phyloP scores from a whole-genome alignment of 2,329 filamentous ascomycete genomes.

The Fusarium floridanum region DNA sequence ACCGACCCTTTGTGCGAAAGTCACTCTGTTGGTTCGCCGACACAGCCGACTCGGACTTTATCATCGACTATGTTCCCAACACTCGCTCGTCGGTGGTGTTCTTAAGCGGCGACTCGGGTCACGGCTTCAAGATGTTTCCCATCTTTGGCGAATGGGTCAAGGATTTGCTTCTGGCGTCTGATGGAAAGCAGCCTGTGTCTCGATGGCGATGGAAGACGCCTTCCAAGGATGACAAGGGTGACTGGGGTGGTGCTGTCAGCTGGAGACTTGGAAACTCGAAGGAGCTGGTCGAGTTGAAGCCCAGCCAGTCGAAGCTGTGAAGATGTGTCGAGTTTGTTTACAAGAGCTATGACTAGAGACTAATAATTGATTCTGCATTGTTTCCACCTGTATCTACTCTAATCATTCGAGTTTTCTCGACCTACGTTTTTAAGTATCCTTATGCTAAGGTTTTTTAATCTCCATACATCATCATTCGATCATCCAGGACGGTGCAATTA shows the following conservation, averaged over 20 bases:
- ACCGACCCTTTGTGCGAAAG: constrained; percentile 68
- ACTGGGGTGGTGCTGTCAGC: constrained; percentile 51
- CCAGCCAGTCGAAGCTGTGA: constrained; percentile 23
- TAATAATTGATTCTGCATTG: background rate
- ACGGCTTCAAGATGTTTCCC: constrained; percentile 74
- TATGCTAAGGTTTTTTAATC: no score
- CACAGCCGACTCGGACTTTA: constrained; percentile 69
- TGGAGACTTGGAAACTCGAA: constrained; percentile 53
- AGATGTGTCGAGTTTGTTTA: background rate
- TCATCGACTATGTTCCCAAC: constrained; percentile 69
- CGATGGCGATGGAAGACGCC: constrained; percentile 66
- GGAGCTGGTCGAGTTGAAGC: constrained; percentile 42
- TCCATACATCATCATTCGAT: no score
- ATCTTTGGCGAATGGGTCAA: constrained; percentile 68
- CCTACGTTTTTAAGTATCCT: no score
- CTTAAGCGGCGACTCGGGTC: constrained; percentile 70
- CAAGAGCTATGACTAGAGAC: background rate
- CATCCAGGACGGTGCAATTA: no score
- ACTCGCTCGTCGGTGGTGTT: constrained; percentile 62
- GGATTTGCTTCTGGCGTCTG: constrained; percentile 58
- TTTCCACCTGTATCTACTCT: background rate
- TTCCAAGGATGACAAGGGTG: constrained; percentile 27
- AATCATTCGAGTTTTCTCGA: background rate
- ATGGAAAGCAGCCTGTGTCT: constrained; percentile 54
- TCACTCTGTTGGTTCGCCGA: constrained; percentile 75